Conservation (phyloP, 176 grass and related monocot species). For the Hyparrhenia diplandra region DNA sequence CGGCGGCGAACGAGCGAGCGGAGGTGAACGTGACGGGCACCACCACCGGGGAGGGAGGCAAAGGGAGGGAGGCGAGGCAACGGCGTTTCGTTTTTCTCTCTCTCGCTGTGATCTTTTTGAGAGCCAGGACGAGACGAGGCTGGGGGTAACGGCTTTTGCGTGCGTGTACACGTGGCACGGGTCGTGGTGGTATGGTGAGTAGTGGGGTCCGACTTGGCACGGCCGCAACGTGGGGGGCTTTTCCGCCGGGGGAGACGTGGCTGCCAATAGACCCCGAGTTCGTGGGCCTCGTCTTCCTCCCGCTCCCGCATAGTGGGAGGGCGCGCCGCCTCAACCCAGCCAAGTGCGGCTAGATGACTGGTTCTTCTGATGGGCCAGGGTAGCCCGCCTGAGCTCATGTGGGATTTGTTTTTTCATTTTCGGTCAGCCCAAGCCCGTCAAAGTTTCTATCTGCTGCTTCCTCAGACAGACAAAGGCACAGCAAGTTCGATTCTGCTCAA, state of each 20-base stretch:
- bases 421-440: too few species aligned
- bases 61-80: slow-evolving; percentile 19
- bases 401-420: too few species aligned
- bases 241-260: neutral
- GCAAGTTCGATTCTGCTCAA: too few species aligned
- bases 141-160: slow-evolving; percentile 6
- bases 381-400: too few species aligned
- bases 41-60: neutral
- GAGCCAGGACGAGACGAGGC: neutral
- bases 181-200: neutral
- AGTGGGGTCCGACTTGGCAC: slow-evolving; percentile 5
- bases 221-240: neutral
- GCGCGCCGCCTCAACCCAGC: too few species aligned
- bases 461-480: too few species aligned
- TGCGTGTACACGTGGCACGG: neutral
- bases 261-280: neutral
- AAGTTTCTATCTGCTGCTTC: too few species aligned
- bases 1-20: neutral
- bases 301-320: too few species aligned
- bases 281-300: neutral
- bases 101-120: neutral
- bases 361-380: too few species aligned
- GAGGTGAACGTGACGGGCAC: slow-evolving; percentile 1
- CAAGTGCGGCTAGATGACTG: too few species aligned
- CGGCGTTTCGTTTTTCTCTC: slow-evolving; percentile 18